A percentile compares a stretch with the other conserved stretches of the same genome.
Conservation (phyloP, 1,139 yeast genomes). For the Hyphopichia khmerensis region DNA sequence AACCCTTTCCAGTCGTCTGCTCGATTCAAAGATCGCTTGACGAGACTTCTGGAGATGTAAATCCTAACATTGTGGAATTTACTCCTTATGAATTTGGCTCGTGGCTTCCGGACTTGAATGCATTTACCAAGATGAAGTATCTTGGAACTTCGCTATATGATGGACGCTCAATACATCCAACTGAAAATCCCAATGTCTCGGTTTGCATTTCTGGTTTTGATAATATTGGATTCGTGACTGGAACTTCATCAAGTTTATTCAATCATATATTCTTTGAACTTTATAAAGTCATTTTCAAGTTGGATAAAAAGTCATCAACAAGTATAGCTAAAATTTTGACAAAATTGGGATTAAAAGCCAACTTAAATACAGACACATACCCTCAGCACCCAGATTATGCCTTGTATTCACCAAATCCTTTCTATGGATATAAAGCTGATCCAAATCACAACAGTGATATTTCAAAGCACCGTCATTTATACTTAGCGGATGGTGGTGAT, state of each 20-base stretch:
- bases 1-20: slow-evolving; percentile 45
- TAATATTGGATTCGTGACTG: slow-evolving; percentile 71
- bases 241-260: slow-evolving; percentile 71
- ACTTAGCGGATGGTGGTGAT: slow-evolving; percentile 45
- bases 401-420: slow-evolving; percentile 74
- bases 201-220: slow-evolving; percentile 61
- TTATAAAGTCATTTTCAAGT: slow-evolving; percentile 40
- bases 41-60: slow-evolving; percentile 19
- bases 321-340: slow-evolving; percentile 46
- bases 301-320: slow-evolving; percentile 35
- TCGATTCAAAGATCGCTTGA: slow-evolving; percentile 23
- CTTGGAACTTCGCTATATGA: slow-evolving; percentile 51
- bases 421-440: slow-evolving; percentile 31
- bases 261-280: slow-evolving; percentile 52
- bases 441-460: slow-evolving; percentile 10
- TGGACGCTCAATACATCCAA: slow-evolving; percentile 18
- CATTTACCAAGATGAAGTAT: slow-evolving; percentile 53
- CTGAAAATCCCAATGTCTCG: slow-evolving; percentile 21
- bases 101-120: slow-evolving; percentile 53
- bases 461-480: slow-evolving; percentile 20
- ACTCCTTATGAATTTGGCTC: slow-evolving; percentile 72
- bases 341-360: slow-evolving; percentile 24
- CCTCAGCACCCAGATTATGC: slow-evolving; percentile 65
- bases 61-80: slow-evolving; percentile 48
- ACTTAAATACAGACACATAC: slow-evolving; percentile 14